Percentiles rank a stretch among this genome's conserved stretches.
phyloP scores from a whole-genome alignment of 768 basidiomycete genomes.

The Paxillus rubicundulus region DNA sequence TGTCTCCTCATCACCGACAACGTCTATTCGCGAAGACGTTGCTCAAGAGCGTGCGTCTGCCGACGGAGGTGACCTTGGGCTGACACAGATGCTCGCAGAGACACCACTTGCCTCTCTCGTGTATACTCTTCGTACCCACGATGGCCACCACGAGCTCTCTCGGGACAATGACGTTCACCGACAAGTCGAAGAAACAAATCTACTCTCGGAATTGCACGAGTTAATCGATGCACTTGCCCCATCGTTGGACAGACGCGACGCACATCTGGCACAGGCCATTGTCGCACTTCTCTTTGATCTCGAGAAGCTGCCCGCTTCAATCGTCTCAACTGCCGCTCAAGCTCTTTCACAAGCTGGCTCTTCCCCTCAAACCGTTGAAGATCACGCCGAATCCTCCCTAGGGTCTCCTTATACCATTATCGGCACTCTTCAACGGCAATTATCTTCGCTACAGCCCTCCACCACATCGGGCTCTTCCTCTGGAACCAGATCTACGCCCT shows the following conservation, averaged over 20 bases:
- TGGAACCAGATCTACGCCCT: constrained; percentile 34
- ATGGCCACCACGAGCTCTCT: constrained; percentile 3
- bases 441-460: constrained; percentile 60
- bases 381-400: not conserved
- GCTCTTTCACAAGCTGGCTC: constrained; percentile 8
- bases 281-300: constrained; percentile 69
- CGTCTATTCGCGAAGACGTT: constrained; percentile 46
- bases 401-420: constrained; percentile 43
- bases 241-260: constrained; percentile 49
- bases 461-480: constrained; percentile 3
- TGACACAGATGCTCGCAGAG: constrained; percentile 16
- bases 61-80: constrained; percentile 18
- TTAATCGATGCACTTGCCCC: constrained; percentile 50
- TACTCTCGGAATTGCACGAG: constrained; percentile 57
- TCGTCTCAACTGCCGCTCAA: constrained; percentile 16
- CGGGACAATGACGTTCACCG: constrained; percentile 30
- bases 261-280: constrained; percentile 63
- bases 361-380: constrained; percentile 4
- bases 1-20: constrained; percentile 27
- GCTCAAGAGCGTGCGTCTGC: constrained; percentile 63
- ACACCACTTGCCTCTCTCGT: constrained; percentile 20
- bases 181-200: constrained; percentile 44
- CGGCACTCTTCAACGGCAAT: constrained; percentile 61
- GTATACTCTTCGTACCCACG: constrained; percentile 14
- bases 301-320: constrained; percentile 49